Evolutionary conservation across 371 early-diverging fungal genomes (phyloP).

Genomic region (Choanephora cucurbitarum): DNA sequence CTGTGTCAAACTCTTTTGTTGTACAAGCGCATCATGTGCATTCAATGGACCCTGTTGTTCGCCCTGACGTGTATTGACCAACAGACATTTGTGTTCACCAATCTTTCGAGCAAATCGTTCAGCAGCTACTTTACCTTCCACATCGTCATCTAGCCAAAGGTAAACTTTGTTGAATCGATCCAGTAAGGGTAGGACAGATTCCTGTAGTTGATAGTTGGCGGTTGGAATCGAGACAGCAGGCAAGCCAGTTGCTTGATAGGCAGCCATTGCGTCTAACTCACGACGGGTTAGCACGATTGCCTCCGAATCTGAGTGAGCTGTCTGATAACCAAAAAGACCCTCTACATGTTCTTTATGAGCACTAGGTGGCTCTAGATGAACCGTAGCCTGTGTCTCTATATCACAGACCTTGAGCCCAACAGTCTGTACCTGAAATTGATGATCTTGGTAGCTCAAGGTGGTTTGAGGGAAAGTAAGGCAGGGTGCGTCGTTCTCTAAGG

Average conservation of each 20-base stretch:
- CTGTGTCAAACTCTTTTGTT: slow-evolving; percentile 30
- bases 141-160: slow-evolving; percentile 74
- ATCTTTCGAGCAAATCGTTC: slow-evolving; percentile 64
- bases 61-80: slow-evolving; percentile 50
- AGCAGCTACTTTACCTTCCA: slow-evolving; percentile 63
- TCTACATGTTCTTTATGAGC: slow-evolving; percentile 18
- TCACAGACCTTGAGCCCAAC: slow-evolving; percentile 43
- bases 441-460: slow-evolving; percentile 21
- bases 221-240: slow-evolving; percentile 62
- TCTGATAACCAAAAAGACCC: slow-evolving; percentile 72
- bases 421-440: slow-evolving; percentile 24
- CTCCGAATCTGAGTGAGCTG: slow-evolving; percentile 39
- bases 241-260: slow-evolving; percentile 67
- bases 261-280: slow-evolving; percentile 76
- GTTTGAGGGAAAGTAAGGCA: slow-evolving; percentile 53
- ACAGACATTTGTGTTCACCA: slow-evolving; percentile 59
- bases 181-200: slow-evolving; percentile 60
- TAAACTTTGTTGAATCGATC: slow-evolving; percentile 67
- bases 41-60: slow-evolving; percentile 44
- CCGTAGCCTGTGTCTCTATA: slow-evolving; percentile 10
- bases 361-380: slow-evolving; percentile 34
- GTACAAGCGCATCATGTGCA: slow-evolving; percentile 40
- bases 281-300: slow-evolving; percentile 58
- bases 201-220: slow-evolving; percentile 59
- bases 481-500: background rate